Evolutionary conservation across 176 grass and related monocot species (phyloP), one percentile per base, ranked within the genome.

Genomic region (Oropetium thomaeum): DNA sequence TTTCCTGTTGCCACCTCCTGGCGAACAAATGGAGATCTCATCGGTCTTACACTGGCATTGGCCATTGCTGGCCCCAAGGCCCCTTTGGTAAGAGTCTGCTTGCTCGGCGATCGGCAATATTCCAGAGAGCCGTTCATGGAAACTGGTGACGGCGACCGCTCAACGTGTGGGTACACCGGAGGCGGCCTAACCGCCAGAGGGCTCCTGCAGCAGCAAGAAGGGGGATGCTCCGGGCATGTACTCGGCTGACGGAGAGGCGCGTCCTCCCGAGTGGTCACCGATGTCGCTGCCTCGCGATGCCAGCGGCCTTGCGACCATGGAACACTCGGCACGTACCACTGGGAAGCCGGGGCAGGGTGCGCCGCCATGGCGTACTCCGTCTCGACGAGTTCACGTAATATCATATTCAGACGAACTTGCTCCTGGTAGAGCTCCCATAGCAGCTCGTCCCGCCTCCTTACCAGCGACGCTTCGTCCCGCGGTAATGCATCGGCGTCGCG

Each of bases 371-470:
- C 44, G 2, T 45, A 71, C 44, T 86, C 77, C 13, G 55, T 76
- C 45, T 81, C 43, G 16, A 58, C 27, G 41, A 86, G 78, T 4
- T 86, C 77, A 16, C 71, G 58, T 28, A 76, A 3, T 70, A 86
- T 75, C 77, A 70, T 63, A 19, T 70, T 52, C 26, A 69, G 78
- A 29, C 14, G 64, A 35, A 81, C 54, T 27, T 28, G 55, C 27
- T 5, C 32, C 55, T 54, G 44, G 44, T 64, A 9, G 16, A 86
- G 64, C 55, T 86, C 78, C 64, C 23, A 42, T 54, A 81, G 71
- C 35, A 86, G 71, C 17, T 22, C 55, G 16, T 81, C 70, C 44
- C 78, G 81, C 45, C 52, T 31, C 0, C 44, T 37, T 16, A 17
- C 42, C 64, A 53, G n/a, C 51, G 51, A 20, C 8, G 51, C 20